Evolutionary conservation across 495 filamentous ascomycete genomes (phyloP).

Genomic region (Penicillium goetzii): DNA sequence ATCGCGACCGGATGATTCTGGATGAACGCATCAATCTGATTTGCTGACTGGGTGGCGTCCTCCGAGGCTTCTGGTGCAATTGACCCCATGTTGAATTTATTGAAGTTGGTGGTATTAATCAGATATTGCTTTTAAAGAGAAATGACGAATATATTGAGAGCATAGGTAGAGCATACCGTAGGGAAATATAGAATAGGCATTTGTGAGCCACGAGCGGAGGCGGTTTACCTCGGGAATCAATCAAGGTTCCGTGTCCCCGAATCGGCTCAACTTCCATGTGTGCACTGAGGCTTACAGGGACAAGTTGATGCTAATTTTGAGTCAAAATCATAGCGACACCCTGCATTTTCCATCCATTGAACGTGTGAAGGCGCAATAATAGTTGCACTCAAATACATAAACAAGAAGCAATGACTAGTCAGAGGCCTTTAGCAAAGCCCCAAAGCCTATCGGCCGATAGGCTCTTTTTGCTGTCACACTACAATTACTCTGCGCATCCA

Average conservation of each 20-base stretch:
- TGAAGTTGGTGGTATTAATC: neutral
- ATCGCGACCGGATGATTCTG: constrained; percentile 69
- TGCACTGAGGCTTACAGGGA: no score
- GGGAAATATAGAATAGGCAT: neutral
- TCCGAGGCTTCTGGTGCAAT: neutral
- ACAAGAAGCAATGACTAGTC: no score
- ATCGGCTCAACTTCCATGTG: neutral
- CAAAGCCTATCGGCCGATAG: no score
- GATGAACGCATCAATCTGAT: constrained; percentile 67
- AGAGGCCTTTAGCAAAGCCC: no score
- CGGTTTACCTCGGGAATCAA: constrained; percentile 5
- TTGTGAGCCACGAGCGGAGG: neutral
- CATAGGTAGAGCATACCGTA: neutral
- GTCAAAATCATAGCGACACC: no score
- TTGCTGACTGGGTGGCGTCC: neutral
- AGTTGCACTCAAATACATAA: no score
- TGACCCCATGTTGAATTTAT: neutral
- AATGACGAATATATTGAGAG: neutral
- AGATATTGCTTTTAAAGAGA: neutral
- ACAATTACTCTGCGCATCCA: neutral
- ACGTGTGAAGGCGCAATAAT: no score
- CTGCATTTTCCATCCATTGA: no score
- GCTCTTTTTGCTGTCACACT: neutral
- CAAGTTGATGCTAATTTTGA: no score
- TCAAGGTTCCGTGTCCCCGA: constrained; percentile 1